These are phyloP conservation scores for Rhodotorula sp. DNA, from an alignment of 1,284 basidiomycete genomes.

Conservation along the genomic window DNA sequence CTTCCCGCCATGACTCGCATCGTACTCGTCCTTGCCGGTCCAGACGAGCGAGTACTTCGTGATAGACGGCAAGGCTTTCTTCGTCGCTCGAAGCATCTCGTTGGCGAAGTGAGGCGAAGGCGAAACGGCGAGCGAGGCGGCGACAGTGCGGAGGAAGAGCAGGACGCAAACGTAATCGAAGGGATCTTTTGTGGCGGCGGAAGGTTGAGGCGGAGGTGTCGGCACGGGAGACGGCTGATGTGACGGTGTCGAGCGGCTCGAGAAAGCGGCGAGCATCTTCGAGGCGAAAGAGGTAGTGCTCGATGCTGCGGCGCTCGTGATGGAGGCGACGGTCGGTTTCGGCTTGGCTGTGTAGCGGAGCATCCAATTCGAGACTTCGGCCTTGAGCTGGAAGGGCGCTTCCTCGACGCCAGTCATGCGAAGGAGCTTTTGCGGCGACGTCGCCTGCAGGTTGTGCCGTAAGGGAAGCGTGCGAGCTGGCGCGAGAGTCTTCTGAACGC, in stretches of 20 bases:
- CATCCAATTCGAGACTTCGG: conserved; percentile 78
- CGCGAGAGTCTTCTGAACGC: conserved; percentile 68
- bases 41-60: conserved; percentile 85
- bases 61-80: conserved; percentile 82
- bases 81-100: conserved; percentile 87
- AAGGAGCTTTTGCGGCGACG: conserved; percentile 62
- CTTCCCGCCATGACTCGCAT: conserved; percentile 48
- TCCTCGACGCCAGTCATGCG: conserved; percentile 63
- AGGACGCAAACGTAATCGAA: conserved; percentile 61
- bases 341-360: conserved; percentile 53
- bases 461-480: conserved; percentile 61
- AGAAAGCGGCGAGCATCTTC: conserved; percentile 60
- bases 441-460: conserved; percentile 55
- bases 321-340: conserved; percentile 5
- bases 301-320: conserved; percentile 47
- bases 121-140: conserved; percentile 73
- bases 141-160: conserved; percentile 77
- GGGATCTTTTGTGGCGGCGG: conserved; percentile 55
- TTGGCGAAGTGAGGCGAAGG: conserved; percentile 68
- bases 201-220: conserved; percentile 36
- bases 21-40: conserved; percentile 84
- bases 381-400: conserved; percentile 75
- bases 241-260: conserved; percentile 45
- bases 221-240: conserved; percentile 47
- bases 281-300: conserved; percentile 62